Evolutionary conservation across 2,329 filamentous ascomycete genomes (phyloP).

Genomic region (Venturia pyrina): DNA sequence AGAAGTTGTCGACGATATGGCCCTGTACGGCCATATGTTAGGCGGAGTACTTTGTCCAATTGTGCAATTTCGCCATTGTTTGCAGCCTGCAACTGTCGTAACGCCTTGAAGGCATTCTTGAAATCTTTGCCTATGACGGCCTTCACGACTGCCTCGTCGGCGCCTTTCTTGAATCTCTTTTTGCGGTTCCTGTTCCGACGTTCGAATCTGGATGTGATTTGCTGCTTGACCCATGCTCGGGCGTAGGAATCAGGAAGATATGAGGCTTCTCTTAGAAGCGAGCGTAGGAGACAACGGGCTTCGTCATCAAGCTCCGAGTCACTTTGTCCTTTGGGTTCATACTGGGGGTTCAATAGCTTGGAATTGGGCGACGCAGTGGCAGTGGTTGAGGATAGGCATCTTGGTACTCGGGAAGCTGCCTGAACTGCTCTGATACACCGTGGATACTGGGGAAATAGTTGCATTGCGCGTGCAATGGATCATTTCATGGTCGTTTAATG

Average conservation of each 20-base stretch:
- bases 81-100: constrained; percentile 39
- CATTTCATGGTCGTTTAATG: too few species aligned
- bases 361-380: neutral
- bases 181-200: neutral
- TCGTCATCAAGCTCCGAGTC: neutral
- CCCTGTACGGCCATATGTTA: constrained; percentile 49
- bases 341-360: neutral
- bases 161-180: constrained; percentile 12
- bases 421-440: neutral
- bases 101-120: constrained; percentile 30
- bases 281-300: constrained; percentile 39
- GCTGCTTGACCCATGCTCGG: constrained; percentile 37
- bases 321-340: neutral
- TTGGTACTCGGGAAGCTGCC: too few species aligned
- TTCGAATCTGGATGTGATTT: constrained; percentile 38
- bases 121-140: constrained; percentile 20
- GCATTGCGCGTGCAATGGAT: neutral
- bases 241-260: constrained; percentile 51
- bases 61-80: constrained; percentile 45
- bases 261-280: constrained; percentile 47
- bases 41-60: constrained; percentile 42
- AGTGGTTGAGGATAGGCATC: too few species aligned
- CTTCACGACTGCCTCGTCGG: constrained; percentile 11
- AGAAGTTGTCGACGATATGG: constrained; percentile 41
- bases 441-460: neutral